Percentiles rank a stretch among this genome's conserved stretches.
These are phyloP conservation scores for Aspergillus sparsus DNA, from an alignment of 495 filamentous ascomycete genomes.

Conservation along the genomic window DNA sequence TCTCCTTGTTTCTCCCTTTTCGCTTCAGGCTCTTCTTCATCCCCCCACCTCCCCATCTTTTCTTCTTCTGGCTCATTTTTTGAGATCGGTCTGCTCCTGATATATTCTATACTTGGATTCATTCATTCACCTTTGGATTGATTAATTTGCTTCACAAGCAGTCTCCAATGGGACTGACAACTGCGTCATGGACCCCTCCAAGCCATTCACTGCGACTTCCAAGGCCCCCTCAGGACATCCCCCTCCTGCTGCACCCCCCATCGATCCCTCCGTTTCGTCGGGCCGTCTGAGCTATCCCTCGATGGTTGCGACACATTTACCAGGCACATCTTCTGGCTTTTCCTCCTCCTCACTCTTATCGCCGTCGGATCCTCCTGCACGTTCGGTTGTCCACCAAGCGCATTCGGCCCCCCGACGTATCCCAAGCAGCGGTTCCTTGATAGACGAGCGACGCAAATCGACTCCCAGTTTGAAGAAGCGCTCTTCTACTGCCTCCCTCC, in stretches of 20 bases:
- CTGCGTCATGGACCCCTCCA: constrained; percentile 42
- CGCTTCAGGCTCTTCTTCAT: constrained; percentile 12
- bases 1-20: constrained; percentile 23
- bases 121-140: neutral
- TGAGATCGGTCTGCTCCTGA: constrained; percentile 1
- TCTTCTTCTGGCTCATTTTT: neutral
- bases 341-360: constrained; percentile 36
- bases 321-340: constrained; percentile 40
- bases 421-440: constrained; percentile 53
- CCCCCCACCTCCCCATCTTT: constrained; percentile 9
- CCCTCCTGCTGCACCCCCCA: constrained; percentile 21
- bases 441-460: constrained; percentile 49
- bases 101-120: neutral
- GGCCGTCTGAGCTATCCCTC: constrained; percentile 51
- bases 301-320: constrained; percentile 47
- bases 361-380: constrained; percentile 33
- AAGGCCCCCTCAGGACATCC: constrained; percentile 15
- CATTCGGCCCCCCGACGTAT: constrained; percentile 46
- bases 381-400: constrained; percentile 22
- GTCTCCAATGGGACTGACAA: constrained; percentile 22
- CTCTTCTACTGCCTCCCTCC: constrained; percentile 46
- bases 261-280: constrained; percentile 21
- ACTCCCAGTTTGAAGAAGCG: constrained; percentile 48
- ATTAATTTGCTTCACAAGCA: neutral
- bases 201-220: constrained; percentile 31